Evolutionary conservation across 495 filamentous ascomycete species (phyloP), one percentile per base, ranked within the genome.

Genomic region (Amorphotheca resinae): DNA sequence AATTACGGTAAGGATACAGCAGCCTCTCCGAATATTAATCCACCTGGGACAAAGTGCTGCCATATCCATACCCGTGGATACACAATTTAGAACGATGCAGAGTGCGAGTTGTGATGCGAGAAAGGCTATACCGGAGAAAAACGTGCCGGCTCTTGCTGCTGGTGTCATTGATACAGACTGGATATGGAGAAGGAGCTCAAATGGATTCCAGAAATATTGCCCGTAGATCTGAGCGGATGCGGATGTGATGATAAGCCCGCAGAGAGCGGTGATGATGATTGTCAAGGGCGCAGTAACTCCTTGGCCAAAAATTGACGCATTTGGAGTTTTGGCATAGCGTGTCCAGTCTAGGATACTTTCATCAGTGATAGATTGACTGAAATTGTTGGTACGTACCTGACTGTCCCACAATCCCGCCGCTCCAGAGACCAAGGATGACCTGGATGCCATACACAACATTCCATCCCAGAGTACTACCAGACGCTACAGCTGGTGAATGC

Each of bases 11-110:
- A 57, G 58, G 18, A 69, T 53, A 46, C 58, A 66, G 9, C 57
- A 59, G 6, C 68, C 68, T 9, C 69, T 61, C 2, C 66, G 59
- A 33, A 71, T 70, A 44, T 71, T 68, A 51, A 72, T 69, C 51
- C 66, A 70, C 25, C 55, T 55, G 5, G 69, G 66, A 46, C 59
- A 67, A 5, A 67, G 48, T 8, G 61, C 64, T 2, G 67, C 62
- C 33, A 69, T 51, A 32, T 70, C 68, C 44, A 69, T 65, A 22
- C 67, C 68, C 8, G 59, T 60, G 12, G 61, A 53, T 12, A 66
- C 45, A 2, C 62, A 54, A 41, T 67, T 67, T 3, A 52, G 49
- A 2, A 62, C 57, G 17, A 65, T 58, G 42, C 56, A 59, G 7
- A 63, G 44, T 4, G 58, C 56, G 33, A 63, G 49, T 38, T 61